Evolutionary conservation across 192 early-diverging fungal genomes (phyloP).

Genomic region (Linnemannia hyalina): DNA sequence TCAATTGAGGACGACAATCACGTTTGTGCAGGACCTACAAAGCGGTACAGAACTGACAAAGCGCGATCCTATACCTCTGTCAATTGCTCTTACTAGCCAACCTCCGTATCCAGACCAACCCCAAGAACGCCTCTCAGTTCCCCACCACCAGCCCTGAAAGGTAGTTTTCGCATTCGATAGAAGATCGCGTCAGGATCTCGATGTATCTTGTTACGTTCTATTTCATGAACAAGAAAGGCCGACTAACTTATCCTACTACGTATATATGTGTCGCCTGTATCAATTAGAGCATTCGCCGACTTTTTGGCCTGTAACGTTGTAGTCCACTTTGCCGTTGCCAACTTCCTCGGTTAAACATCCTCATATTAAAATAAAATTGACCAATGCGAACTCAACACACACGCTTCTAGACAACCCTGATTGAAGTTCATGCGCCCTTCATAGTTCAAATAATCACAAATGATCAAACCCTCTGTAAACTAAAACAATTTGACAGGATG

Average conservation of each 20-base stretch:
- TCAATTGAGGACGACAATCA: constrained; percentile 4
- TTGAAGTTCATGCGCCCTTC: not conserved
- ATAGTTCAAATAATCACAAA: not conserved
- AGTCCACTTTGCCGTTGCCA: constrained; percentile 91
- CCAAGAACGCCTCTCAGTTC: constrained; percentile 79
- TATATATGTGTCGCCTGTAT: not conserved
- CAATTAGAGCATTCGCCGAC: constrained; percentile 90
- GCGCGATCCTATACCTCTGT: not conserved
- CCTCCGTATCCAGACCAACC: constrained; percentile 94
- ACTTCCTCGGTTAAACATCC: constrained; percentile 89
- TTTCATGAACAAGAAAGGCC: not conserved
- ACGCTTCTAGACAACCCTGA: not conserved
- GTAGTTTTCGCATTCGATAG: constrained; percentile 52
- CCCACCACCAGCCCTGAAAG: constrained; percentile 82
- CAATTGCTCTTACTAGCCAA: constrained; percentile 69
- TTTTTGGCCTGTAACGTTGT: constrained; percentile 88
- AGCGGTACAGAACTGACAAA: not conserved
- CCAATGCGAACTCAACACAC: constrained; percentile 8
- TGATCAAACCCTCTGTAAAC: constrained; percentile 7
- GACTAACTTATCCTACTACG: not conserved
- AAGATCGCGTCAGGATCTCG: not conserved
- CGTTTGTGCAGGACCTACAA: not conserved
- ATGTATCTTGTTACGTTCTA: not conserved
- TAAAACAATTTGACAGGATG: not conserved
- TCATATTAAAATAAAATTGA: not conserved